Evolutionary conservation across 306 rosid species (phyloP).

Genomic region (Sophora flavescens): DNA sequence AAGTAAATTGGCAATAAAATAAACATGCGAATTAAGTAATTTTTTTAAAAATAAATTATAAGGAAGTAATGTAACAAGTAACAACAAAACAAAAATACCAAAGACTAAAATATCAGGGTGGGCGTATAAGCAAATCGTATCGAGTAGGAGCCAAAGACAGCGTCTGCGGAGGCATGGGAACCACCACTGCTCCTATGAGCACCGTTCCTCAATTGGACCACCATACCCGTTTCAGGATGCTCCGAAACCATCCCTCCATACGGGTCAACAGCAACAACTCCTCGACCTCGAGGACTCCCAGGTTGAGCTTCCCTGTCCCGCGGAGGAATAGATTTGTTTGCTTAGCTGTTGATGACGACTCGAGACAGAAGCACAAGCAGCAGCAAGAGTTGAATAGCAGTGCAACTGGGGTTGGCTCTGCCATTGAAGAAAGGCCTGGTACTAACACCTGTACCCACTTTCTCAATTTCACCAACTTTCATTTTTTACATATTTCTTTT

Average conservation of each 20-base stretch:
- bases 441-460: background rate
- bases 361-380: constrained; percentile 48
- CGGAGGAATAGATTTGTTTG: constrained; percentile 52
- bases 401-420: constrained; percentile 57
- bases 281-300: constrained; percentile 40
- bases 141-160: constrained; percentile 43
- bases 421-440: constrained; percentile 78
- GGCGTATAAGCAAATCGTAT: constrained; percentile 23
- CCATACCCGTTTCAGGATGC: constrained; percentile 46
- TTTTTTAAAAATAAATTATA: no score
- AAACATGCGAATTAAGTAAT: no score
- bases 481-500: background rate
- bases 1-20: no score
- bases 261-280: constrained; percentile 42
- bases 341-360: constrained; percentile 80
- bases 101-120: constrained; percentile 1
- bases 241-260: constrained; percentile 47
- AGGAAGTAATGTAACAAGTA: no score
- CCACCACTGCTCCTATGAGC: constrained; percentile 56
- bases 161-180: constrained; percentile 60
- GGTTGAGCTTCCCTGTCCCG: constrained; percentile 44
- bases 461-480: background rate
- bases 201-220: constrained; percentile 59
- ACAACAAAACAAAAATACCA: no score
- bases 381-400: constrained; percentile 53